Evolutionary conservation across 768 basidiomycete species (phyloP), one percentile per base, ranked within the genome.

Genomic region (Naganishia kalamii): DNA sequence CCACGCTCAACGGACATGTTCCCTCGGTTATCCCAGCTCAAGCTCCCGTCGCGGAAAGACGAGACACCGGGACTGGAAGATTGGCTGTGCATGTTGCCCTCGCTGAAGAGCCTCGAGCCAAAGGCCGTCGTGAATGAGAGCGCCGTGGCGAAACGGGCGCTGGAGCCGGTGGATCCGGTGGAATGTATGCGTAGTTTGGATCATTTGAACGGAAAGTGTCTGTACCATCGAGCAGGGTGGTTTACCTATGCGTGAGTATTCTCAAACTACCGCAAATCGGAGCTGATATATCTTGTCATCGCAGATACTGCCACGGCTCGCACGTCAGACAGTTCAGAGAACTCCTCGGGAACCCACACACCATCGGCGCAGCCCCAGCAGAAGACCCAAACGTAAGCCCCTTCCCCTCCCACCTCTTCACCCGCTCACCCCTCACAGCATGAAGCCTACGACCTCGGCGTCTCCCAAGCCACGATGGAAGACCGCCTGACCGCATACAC

Each of bases 301-400:
- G 17, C n/a, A 64, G 63, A 21, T 79, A 79, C 70, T 80, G 94
- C 81, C 92, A 99, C 80, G 89, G 92, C 78, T 84, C 86, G 59
- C 87, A 96, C 79, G 91, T 98, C 67, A 87, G 93, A 65, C 96
- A 99, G 79, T 99, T 98, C 82, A 88, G 88, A 79, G 92, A 92
- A 77, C 81, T 88, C 65, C 75, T 81, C 70, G 85, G 85, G 74
- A 77, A 84, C 61, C 86, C 86, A 69, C 81, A 85, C 54, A 84
- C 85, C 70, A 81, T 86, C 78, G 88, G 88, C 86, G 80, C 81
- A 65, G 85, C 84, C 62, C 89, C 90, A 57, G 84, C 86, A 77
- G 92, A 93, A 82, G 92, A 97, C 80, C 84, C 86, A 67, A 85
- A 87, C 74, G 90, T 87, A 78, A 79, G 84, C 10, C 68, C 66